Conservation (phyloP, 306 rosid genomes). For the Glycyrrhiza uralensis region DNA sequence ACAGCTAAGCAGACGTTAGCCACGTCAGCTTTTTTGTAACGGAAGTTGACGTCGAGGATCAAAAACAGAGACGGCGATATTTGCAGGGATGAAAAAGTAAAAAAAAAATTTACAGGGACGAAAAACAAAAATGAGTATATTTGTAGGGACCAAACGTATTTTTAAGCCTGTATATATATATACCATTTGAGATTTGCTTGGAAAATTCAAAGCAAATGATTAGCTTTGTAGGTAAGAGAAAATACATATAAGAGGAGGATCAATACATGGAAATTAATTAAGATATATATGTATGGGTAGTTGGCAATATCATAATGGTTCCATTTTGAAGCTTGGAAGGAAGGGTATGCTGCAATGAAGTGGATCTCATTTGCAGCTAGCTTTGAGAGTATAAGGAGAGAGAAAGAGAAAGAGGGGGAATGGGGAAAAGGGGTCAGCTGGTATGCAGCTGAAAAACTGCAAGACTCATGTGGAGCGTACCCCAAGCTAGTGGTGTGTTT, state of each 20-base stretch:
- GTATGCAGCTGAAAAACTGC: conserved; percentile 41
- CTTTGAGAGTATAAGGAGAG: conserved; percentile 38
- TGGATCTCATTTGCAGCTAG: conserved; percentile 65
- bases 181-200: conserved; percentile 45
- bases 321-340: conserved; percentile 30
- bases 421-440: conserved; percentile 33
- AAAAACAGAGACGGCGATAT: too few relatives aligned
- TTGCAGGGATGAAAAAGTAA: too few relatives aligned
- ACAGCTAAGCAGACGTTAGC: too few relatives aligned
- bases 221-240: conserved; percentile 45
- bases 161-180: too few relatives aligned
- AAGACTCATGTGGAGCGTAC: conserved; percentile 48
- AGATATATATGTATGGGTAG: conserved; percentile 10
- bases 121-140: too few relatives aligned
- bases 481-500: conserved; percentile 39
- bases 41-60: too few relatives aligned
- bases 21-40: too few relatives aligned
- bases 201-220: conserved; percentile 74
- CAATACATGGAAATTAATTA: background rate
- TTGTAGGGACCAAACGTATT: too few relatives aligned
- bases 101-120: too few relatives aligned
- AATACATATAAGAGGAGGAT: background rate
- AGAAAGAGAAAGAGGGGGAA: background rate
- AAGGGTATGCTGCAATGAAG: background rate
- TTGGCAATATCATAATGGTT: conserved; percentile 39